These are phyloP conservation scores for Ceriops zippeliana DNA, from an alignment of 345 rosid genomes.

Conservation along the genomic window DNA sequence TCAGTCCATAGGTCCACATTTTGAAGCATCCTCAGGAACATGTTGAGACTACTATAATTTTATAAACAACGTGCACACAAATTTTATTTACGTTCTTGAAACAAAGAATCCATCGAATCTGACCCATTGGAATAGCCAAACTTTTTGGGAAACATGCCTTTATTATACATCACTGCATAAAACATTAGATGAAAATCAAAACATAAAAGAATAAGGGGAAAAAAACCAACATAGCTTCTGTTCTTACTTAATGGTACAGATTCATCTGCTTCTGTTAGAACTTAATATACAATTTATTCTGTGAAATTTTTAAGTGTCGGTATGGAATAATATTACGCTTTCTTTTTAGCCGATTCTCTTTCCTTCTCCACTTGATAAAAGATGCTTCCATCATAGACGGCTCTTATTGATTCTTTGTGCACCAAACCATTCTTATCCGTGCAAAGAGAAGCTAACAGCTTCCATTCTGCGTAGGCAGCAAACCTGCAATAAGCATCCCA, in stretches of 20 bases:
- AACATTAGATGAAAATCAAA: not conserved
- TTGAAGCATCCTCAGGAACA: no score
- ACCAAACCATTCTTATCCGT: slow-evolving; percentile 72
- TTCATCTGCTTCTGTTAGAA: no score
- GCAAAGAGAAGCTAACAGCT: slow-evolving; percentile 42
- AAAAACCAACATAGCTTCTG: no score
- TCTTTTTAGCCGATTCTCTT: slow-evolving; percentile 42
- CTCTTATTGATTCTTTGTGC: slow-evolving; percentile 54
- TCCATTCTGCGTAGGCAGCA: slow-evolving; percentile 71
- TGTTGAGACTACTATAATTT: no score
- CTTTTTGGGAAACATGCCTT: not conserved
- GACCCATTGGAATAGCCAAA: not conserved
- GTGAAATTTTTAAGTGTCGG: no score
- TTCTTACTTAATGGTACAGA: no score
- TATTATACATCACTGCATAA: slow-evolving; percentile 11
- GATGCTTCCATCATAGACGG: slow-evolving; percentile 75
- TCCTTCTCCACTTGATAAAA: slow-evolving; percentile 61
- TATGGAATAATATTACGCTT: slow-evolving; percentile 26
- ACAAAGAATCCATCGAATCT: not conserved
- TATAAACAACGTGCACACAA: no score
- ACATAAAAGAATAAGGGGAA: not conserved
- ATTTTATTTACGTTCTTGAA: not conserved
- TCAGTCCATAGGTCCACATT: no score
- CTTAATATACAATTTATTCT: no score
- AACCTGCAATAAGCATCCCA: slow-evolving; percentile 39